A percentile compares a stretch with the other conserved stretches of the same genome.
Evolutionary conservation across 1,284 basidiomycete species (phyloP).

Genomic region (Rhodotorula glutinis): DNA sequence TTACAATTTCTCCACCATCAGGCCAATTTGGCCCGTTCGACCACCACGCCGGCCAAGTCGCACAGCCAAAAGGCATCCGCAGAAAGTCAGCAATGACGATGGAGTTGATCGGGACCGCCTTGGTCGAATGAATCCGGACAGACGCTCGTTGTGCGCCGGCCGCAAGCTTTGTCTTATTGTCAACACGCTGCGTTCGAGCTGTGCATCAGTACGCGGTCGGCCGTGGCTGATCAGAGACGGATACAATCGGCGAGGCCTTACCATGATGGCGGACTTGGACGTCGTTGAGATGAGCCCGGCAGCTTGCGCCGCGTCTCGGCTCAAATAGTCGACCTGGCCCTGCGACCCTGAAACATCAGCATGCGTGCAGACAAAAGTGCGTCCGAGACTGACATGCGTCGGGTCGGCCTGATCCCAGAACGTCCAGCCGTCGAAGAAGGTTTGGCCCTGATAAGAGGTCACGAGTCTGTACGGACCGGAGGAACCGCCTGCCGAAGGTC

Average conservation of each 20-base stretch:
- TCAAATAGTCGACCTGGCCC: conserved; percentile 16
- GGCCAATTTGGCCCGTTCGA: conserved; percentile 20
- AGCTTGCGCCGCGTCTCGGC: conserved; percentile 5
- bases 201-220: too few species aligned
- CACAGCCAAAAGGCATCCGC: conserved; percentile 18
- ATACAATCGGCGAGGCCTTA: background rate
- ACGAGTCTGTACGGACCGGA: conserved; percentile 23
- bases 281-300: conserved; percentile 21
- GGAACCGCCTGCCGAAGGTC: too few species aligned
- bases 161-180: conserved; percentile 21
- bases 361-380: too few species aligned
- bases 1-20: conserved; percentile 20
- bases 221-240: too few species aligned
- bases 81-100: conserved; percentile 18
- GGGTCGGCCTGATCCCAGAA: conserved; percentile 17
- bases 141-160: conserved; percentile 15
- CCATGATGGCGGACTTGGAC: conserved; percentile 9
- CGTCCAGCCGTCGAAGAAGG: conserved; percentile 25
- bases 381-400: background rate
- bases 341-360: background rate
- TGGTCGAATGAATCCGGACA: conserved; percentile 13
- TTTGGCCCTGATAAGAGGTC: conserved; percentile 1
- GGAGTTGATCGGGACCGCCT: conserved; percentile 10
- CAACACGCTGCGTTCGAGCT: conserved; percentile 9
- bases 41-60: conserved; percentile 24